Evolutionary conservation across 1,139 yeast species (phyloP), one percentile per base, ranked within the genome.

Genomic region (Saccharomyces hybrid): DNA sequence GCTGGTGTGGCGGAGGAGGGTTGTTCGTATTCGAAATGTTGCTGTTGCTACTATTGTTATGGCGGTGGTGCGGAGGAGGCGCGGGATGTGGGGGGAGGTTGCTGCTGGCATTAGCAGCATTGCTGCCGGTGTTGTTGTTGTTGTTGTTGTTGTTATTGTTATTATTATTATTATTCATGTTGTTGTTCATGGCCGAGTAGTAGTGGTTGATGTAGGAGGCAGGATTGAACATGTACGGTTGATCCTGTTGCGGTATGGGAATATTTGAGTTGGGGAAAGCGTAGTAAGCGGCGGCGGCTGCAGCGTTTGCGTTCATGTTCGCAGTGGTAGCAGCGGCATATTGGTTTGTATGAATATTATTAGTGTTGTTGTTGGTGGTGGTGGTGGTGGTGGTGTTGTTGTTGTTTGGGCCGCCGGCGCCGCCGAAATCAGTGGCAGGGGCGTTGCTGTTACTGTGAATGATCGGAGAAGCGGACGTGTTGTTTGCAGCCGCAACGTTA

Each of bases 61-160:
- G 32, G 53, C 42, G 42, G 6, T 21, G 51, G 21, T 47, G 53
- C 14, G 31, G 54, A 16, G 47, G 49, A 29, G 42, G 42, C 12
- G 6, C 42, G 2, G 29, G 50, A 27, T 48, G 51, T 46, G 29
- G 29, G n/a, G 27, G 27, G 52, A 9, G n/a, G 50, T 48, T 26
- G 53, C 14, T 49, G 47, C 29, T 2, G 26, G 26, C n/a, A n/a
- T 16, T n/a, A 27, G 21, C 1, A 6, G 11, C 21, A 12, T 16
- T 46, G 32, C 32, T 42, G 51, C 50, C 31, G 42, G 47, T 44
- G 49, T 14, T 42, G 50, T 48, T 46, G 31, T 47, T 54, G 56
- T 51, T 49, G 53, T 27, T 52, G 29, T 34, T 21, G 16, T 29
- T 29, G 48, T 34, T 46, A 42, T 54, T 42, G 16, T 27, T 44